A percentile compares a stretch with the other conserved stretches of the same genome.
Conservation (phyloP, 2,329 filamentous ascomycete species). For the Arthrobotrys pseudoclavata region DNA sequence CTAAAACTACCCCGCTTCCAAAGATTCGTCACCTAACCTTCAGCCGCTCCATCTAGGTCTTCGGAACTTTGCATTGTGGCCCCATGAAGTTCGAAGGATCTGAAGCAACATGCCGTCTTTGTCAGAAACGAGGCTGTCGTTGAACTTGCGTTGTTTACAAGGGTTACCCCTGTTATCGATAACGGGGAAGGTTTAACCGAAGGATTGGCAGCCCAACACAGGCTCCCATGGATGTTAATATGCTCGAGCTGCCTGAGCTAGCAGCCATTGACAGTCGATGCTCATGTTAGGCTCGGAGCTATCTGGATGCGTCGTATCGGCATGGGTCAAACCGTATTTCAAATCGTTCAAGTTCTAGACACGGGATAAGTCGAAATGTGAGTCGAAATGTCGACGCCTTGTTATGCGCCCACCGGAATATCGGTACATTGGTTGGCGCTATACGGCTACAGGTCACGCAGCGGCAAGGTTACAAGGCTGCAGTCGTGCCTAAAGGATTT, state of each 20-base stretch:
- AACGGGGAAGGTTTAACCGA: conserved; percentile 43
- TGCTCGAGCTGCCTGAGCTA: conserved; percentile 31
- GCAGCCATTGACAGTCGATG: background rate
- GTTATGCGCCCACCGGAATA: conserved; percentile 19
- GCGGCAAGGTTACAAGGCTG: conserved; percentile 35
- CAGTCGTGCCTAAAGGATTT: conserved; percentile 41
- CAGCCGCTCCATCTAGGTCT: conserved; percentile 18
- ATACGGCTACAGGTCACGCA: background rate
- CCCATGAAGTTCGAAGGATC: conserved; percentile 19
- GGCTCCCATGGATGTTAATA: conserved; percentile 41
- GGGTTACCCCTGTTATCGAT: background rate
- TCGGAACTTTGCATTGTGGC: conserved; percentile 8
- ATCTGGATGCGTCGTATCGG: conserved; percentile 1
- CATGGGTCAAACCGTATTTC: conserved; percentile 17
- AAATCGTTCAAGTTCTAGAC: conserved; percentile 21
- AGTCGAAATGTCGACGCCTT: conserved; percentile 46
- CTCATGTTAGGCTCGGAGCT: background rate
- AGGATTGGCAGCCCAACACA: conserved; percentile 27
- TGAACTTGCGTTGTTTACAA: conserved; percentile 10
- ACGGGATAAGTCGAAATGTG: conserved; percentile 13
- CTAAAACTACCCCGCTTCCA: conserved; percentile 27
- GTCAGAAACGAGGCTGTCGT: conserved; percentile 39
- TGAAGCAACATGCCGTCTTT: background rate
- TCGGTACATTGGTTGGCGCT: conserved; percentile 6
- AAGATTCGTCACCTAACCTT: conserved; percentile 13